Evolutionary conservation across 164 flowering plant species (phyloP).

Genomic region (Vitis cinerea): DNA sequence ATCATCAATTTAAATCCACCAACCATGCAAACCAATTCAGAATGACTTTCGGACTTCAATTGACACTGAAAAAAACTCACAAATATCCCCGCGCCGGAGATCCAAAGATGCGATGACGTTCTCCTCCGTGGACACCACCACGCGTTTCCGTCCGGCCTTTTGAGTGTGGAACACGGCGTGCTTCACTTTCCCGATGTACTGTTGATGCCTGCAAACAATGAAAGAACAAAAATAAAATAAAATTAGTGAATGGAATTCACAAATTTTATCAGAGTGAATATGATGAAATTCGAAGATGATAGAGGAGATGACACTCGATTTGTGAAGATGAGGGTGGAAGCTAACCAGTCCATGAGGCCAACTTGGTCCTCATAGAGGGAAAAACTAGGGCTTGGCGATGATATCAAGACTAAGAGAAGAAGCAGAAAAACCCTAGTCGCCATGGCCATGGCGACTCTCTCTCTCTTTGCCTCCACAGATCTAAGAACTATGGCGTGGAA

Average conservation of each 20-base stretch:
- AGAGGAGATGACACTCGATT: no score
- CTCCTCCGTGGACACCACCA: conserved; percentile 88
- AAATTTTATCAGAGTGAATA: no score
- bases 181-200: conserved; percentile 90
- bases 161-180: conserved; percentile 92
- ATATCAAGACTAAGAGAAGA: conserved; percentile 28
- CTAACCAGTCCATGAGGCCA: conserved; percentile 69
- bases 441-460: conserved; percentile 41
- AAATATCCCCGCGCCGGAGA: conserved; percentile 89
- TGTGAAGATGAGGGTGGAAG: no score
- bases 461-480: not conserved
- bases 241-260: no score
- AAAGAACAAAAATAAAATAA: no score
- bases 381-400: conserved; percentile 23
- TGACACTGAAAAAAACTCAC: no score
- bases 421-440: conserved; percentile 53
- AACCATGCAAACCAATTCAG: no score
- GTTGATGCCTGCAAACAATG: conserved; percentile 56
- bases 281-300: no score
- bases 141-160: conserved; percentile 89
- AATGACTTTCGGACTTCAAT: no score
- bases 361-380: conserved; percentile 90
- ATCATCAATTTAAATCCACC: no score
- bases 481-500: no score
- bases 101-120: conserved; percentile 94